Conservation (phyloP, 148 eudicot species). For the Silene conica region DNA sequence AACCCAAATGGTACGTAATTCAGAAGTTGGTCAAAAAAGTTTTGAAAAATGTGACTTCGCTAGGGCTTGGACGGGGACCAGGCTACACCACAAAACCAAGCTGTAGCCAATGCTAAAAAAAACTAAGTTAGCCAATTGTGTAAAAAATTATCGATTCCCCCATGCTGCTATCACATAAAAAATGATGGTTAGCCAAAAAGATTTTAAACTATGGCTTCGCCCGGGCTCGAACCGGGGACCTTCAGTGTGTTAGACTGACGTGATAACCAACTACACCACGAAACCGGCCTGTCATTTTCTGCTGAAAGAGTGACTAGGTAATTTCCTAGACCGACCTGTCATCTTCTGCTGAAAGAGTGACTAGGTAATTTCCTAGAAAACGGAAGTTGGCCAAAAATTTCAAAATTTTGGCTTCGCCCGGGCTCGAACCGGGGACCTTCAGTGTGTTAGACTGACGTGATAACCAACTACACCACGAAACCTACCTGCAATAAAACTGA, state of each 20-base stretch:
- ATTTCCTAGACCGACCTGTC: too few relatives aligned
- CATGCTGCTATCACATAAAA: too few relatives aligned
- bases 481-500: too few relatives aligned
- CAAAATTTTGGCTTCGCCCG: constrained; percentile 99
- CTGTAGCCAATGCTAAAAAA: background rate
- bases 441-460: constrained; percentile 98
- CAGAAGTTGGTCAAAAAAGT: background rate
- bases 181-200: too few relatives aligned
- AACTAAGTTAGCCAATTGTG: too few relatives aligned
- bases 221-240: constrained; percentile 97
- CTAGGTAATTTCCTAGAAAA: too few relatives aligned
- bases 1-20: too few relatives aligned
- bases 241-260: constrained; percentile 98
- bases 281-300: too few relatives aligned
- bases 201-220: constrained; percentile 49
- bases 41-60: constrained; percentile 44
- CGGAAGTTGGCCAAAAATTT: too few relatives aligned
- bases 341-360: too few relatives aligned
- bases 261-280: constrained; percentile 99
- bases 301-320: too few relatives aligned
- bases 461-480: constrained; percentile 99
- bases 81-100: background rate
- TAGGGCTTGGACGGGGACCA: constrained; percentile 64
- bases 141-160: too few relatives aligned
- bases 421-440: constrained; percentile 96